Conservation (phyloP, 176 grass and related monocot genomes). For the Aechmea fasciata region DNA sequence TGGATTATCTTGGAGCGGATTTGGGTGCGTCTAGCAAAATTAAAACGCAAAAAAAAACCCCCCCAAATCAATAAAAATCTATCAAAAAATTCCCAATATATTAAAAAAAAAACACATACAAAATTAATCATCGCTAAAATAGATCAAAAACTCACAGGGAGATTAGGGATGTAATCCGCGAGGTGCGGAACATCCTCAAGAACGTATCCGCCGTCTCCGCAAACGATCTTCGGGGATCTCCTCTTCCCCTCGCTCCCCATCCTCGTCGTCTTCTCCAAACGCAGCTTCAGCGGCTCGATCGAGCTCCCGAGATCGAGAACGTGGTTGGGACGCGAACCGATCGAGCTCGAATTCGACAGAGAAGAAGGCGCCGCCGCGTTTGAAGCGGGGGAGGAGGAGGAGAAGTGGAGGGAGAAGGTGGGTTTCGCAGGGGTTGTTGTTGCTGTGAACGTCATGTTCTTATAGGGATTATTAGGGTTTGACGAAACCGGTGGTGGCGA, state of each 20-base stretch:
- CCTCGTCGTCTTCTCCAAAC: conserved; percentile 20
- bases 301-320: conserved; percentile 14
- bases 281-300: background rate
- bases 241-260: background rate
- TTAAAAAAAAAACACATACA: background rate
- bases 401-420: background rate
- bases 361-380: background rate
- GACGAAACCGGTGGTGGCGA: background rate
- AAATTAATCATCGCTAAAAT: background rate
- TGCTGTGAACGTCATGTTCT: background rate
- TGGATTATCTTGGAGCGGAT: conserved; percentile 79
- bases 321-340: background rate
- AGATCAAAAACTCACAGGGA: conserved; percentile 19
- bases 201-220: conserved; percentile 47
- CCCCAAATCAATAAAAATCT: background rate
- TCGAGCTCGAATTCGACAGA: background rate
- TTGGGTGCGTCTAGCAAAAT: conserved; percentile 22
- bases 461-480: background rate
- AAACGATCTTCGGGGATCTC: conserved; percentile 38
- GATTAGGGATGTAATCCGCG: conserved; percentile 42
- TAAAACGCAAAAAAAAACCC: background rate
- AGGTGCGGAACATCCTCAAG: conserved; percentile 77
- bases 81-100: background rate
- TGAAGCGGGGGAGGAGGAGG: background rate
- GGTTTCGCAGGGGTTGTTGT: background rate